Base-by-base conservation (phyloP, 1,139 yeast species). In the Kurtzmaniella natalensis region DNA sequence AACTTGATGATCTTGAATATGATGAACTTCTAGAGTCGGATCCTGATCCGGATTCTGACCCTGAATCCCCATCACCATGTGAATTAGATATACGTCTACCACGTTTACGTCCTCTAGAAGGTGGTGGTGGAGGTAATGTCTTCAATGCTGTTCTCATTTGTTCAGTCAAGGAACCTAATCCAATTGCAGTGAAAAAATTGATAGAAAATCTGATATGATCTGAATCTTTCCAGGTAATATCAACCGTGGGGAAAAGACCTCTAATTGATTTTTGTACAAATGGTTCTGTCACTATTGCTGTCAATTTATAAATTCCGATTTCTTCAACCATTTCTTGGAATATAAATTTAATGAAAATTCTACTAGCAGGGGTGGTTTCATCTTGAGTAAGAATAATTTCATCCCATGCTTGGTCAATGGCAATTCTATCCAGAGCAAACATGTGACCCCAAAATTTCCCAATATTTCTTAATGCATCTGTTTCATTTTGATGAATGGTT, bases 151-250 rank as follows among this genome's bases (percentile, higher is more conserved):
- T 70, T 57, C 98, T 72, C 94, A 88, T 83, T 8, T 64, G 73
- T 32, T 87, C 95, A 0, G 97, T 89, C 38, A 92, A 53, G 2
- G 73, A 70, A 32, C 97, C 97, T 35, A 89, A 56, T 0, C 95
- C 95, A 45, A 92, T 87, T 2, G 96, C 96, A 0, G 97, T 89
- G 58, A 89, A 92, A 53, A 72, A 92, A 51, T 92, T 92, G 52
- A 89, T 87, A 2, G 95, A 75, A 53, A 88, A 92, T 39, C 94
- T 63, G 9, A 81, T 61, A 38, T 79, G 68, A n/a, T 81, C 86
- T 0, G 72, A 64, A 42, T 72, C 69, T 16, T 33, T 61, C 64
- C 24, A 76, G 65, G 47, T 61, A 50, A 42, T 58, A 39, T 42
- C 57, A 31, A 44, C 52, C 39, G 52, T 60, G 64, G 82, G 63